phyloP scores from a whole-genome alignment of 2,329 filamentous ascomycete species.

The Myriosclerotinia curreyana region DNA sequence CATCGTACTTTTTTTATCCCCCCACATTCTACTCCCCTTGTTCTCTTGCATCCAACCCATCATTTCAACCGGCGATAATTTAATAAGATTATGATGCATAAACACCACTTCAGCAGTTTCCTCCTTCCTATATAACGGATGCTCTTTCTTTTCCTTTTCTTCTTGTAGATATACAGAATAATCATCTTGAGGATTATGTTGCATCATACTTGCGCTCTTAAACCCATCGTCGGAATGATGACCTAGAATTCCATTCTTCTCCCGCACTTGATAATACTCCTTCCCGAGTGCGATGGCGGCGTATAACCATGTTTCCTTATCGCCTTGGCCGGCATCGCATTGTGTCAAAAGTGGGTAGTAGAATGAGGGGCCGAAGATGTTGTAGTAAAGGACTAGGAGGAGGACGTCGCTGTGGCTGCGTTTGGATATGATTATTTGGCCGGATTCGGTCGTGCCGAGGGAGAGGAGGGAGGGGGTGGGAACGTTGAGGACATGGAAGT shows the following conservation, averaged over 20 bases:
- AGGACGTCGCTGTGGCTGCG: constrained; percentile 44
- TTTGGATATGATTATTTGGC: constrained; percentile 47
- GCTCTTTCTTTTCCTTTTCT: not conserved
- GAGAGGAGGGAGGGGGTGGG: constrained; percentile 26
- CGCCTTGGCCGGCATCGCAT: constrained; percentile 45
- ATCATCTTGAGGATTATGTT: constrained; percentile 15
- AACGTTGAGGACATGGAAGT: constrained; percentile 41
- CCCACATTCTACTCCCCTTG: constrained; percentile 19
- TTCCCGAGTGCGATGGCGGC: constrained; percentile 43
- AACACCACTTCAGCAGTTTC: not conserved
- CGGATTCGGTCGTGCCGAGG: constrained; percentile 44
- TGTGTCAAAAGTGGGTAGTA: constrained; percentile 48
- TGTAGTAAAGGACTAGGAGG: constrained; percentile 49
- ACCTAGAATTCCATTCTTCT: constrained; percentile 8
- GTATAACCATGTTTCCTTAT: constrained; percentile 50
- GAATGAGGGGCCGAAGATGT: constrained; percentile 45
- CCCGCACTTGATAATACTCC: constrained; percentile 44
- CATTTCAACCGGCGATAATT: constrained; percentile 17
- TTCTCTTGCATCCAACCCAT: constrained; percentile 7
- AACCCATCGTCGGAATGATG: not conserved
- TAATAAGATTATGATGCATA: constrained; percentile 21
- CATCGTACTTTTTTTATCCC: not conserved
- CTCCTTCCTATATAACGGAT: not conserved
- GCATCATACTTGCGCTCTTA: constrained; percentile 11
- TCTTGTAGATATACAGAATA: not conserved